phyloP scores from a whole-genome alignment of 2,329 filamentous ascomycete genomes.

The Pseudopithomyces maydicus region DNA sequence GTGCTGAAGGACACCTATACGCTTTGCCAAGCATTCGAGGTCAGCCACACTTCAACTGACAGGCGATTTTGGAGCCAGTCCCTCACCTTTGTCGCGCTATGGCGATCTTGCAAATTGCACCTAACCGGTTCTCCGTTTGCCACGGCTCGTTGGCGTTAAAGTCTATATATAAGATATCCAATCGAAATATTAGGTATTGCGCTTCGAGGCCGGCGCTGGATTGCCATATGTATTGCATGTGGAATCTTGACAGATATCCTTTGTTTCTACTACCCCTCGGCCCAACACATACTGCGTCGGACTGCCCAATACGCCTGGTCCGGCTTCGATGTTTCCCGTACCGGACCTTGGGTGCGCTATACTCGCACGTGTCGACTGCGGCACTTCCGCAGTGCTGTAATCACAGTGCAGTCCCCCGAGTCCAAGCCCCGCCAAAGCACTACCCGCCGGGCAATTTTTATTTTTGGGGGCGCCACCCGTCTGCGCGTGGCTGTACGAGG shows the following conservation, averaged over 20 bases:
- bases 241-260: constrained; percentile 7
- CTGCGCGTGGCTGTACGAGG: background rate
- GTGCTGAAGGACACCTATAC: constrained; percentile 16
- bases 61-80: background rate
- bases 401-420: background rate
- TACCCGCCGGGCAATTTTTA: constrained; percentile 1
- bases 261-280: constrained; percentile 2
- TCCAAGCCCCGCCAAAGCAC: too few species aligned
- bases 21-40: constrained; percentile 20
- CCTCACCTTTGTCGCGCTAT: background rate
- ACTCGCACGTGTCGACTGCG: background rate
- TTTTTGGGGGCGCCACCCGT: constrained; percentile 3
- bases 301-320: background rate
- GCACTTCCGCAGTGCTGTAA: background rate
- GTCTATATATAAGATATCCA: background rate
- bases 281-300: constrained; percentile 2
- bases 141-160: background rate
- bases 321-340: background rate
- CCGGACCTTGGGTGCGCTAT: background rate
- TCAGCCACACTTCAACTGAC: constrained; percentile 16
- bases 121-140: background rate
- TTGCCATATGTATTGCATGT: background rate
- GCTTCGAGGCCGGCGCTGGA: too few species aligned
- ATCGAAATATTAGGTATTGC: background rate
- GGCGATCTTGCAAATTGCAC: background rate